phyloP scores from a whole-genome alignment of 768 basidiomycete genomes.

The Rhizopogon vulgaris region DNA sequence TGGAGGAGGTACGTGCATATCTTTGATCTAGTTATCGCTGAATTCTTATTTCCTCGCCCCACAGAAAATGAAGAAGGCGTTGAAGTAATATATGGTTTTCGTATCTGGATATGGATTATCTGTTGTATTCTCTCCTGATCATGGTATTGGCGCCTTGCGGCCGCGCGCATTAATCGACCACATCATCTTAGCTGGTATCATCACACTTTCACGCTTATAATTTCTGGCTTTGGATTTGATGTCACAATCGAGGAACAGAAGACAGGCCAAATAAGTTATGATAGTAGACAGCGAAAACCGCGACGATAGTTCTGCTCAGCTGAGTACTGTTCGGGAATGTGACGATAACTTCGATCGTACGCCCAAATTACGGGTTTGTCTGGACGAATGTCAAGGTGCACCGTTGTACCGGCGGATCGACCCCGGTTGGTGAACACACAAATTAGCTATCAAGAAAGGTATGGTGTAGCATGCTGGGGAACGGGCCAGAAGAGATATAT shows the following conservation, averaged over 20 bases:
- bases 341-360: too few species aligned
- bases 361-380: too few species aligned
- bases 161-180: background rate
- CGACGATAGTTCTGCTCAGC: too few species aligned
- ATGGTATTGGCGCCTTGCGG: background rate
- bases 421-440: too few species aligned
- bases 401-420: too few species aligned
- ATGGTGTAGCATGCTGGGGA: background rate
- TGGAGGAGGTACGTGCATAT: slow-evolving; percentile 71
- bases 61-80: slow-evolving; percentile 79
- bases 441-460: too few species aligned
- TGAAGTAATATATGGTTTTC: slow-evolving; percentile 41
- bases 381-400: too few species aligned
- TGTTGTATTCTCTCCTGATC: background rate
- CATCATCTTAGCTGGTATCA: background rate
- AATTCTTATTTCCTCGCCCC: background rate
- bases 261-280: too few species aligned
- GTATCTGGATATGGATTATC: background rate
- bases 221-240: background rate
- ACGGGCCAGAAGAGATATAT: background rate
- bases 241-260: background rate
- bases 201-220: background rate
- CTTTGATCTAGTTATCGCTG: background rate
- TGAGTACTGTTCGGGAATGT: too few species aligned
- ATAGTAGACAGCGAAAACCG: too few species aligned